Conservation (phyloP, 2,329 filamentous ascomycete species). For the Neonectria faginata region DNA sequence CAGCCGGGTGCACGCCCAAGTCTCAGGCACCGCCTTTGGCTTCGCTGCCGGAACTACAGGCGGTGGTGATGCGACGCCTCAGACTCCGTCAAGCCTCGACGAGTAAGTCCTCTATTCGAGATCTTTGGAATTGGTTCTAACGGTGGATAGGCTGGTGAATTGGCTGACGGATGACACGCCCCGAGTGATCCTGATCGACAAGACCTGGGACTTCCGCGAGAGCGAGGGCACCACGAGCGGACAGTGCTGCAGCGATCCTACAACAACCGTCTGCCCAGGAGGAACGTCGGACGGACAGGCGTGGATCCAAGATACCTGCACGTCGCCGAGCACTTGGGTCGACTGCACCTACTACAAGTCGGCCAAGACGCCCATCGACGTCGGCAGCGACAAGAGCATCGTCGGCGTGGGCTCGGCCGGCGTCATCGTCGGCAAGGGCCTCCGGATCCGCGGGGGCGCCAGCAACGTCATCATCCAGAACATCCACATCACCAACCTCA, state of each 20-base stretch:
- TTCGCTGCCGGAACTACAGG: conserved; percentile 67
- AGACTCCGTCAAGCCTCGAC: conserved; percentile 62
- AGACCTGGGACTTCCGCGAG: conserved; percentile 65
- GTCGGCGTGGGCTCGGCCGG: conserved; percentile 63
- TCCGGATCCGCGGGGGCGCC: conserved; percentile 60
- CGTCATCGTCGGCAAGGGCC: conserved; percentile 67
- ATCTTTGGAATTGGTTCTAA: neutral
- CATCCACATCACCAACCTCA: conserved; percentile 64
- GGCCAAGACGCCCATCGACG: conserved; percentile 59
- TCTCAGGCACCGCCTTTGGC: conserved; percentile 53
- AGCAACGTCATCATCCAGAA: conserved; percentile 71
- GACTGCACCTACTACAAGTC: conserved; percentile 62
- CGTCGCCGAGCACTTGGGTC: conserved; percentile 65
- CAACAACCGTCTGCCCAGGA: conserved; percentile 16
- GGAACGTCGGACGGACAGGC: conserved; percentile 21
- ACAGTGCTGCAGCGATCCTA: conserved; percentile 67
- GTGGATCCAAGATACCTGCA: conserved; percentile 56
- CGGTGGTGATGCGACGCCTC: conserved; percentile 65
- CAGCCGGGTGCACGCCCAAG: conserved; percentile 29
- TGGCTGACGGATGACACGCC: conserved; percentile 66
- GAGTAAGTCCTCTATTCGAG: conserved; percentile 60
- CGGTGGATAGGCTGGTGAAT: conserved; percentile 37
- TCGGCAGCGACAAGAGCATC: conserved; percentile 68
- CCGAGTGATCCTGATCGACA: conserved; percentile 68
- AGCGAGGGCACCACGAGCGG: conserved; percentile 63